phyloP scores from a whole-genome alignment of 371 early-diverging fungal genomes.

The Mucor saturninus region DNA sequence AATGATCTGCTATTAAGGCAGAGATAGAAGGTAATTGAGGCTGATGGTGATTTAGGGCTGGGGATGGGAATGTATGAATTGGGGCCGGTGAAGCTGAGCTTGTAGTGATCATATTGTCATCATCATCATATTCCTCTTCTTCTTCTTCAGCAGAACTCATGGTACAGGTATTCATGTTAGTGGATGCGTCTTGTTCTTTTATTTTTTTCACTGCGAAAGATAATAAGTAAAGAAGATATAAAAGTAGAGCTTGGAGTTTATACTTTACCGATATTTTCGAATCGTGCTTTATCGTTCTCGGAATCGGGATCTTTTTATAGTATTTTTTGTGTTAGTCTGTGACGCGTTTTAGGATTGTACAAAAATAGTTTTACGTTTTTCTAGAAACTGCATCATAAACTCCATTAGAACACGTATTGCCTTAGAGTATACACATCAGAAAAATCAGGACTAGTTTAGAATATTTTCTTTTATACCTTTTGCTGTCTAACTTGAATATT shows the following conservation, averaged over 20 bases:
- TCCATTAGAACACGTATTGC: conserved; percentile 2
- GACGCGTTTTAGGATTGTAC: not conserved
- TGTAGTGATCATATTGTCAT: not conserved
- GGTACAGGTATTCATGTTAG: too few relatives aligned
- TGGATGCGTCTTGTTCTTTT: not conserved
- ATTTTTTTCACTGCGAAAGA: not conserved
- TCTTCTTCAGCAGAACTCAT: too few relatives aligned
- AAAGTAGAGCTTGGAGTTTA: not conserved
- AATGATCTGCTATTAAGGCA: not conserved
- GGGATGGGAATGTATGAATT: not conserved
- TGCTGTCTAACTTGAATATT: conserved; percentile 3
- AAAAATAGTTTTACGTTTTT: not conserved
- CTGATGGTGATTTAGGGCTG: not conserved
- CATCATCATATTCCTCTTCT: not conserved
- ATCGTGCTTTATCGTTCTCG: not conserved
- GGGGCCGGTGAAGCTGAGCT: not conserved
- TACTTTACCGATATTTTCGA: not conserved
- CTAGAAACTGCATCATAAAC: not conserved
- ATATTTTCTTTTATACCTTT: not conserved
- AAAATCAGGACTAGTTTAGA: not conserved
- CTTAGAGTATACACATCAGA: not conserved
- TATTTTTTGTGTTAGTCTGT: not conserved
- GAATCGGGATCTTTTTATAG: not conserved
- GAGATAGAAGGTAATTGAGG: conserved; percentile 1
- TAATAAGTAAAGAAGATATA: not conserved